A percentile compares a stretch with the other conserved stretches of the same genome.
These are phyloP conservation scores for Acanthamoeba castellanii DNA, from an alignment of 208 protist species.

Conservation along the genomic window DNA sequence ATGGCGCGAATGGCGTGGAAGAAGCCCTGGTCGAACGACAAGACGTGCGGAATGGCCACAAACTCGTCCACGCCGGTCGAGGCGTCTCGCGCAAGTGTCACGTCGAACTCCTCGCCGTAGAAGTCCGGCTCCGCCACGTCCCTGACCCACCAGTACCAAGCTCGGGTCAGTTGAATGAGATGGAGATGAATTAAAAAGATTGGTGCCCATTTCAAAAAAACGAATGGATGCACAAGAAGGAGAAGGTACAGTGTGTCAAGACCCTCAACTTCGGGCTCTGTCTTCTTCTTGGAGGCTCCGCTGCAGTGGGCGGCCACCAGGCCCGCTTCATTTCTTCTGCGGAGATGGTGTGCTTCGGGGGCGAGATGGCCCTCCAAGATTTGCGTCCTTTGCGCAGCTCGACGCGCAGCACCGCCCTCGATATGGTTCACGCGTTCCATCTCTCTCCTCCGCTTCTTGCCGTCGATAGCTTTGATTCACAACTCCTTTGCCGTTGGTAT, in stretches of 20 bases:
- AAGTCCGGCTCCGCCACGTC: slow-evolving; percentile 35
- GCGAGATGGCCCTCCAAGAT: background rate
- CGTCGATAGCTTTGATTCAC: background rate
- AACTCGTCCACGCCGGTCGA: slow-evolving; percentile 71
- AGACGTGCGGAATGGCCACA: slow-evolving; percentile 72
- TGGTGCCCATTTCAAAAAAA: background rate
- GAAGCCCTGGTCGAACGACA: slow-evolving; percentile 82
- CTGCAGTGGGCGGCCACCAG: background rate
- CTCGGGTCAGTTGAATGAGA: background rate
- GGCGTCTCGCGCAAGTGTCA: slow-evolving; percentile 42
- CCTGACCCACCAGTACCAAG: background rate
- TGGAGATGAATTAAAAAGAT: background rate
- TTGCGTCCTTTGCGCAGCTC: background rate
- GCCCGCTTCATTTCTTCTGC: background rate
- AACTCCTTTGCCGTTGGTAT: background rate
- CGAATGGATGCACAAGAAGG: background rate
- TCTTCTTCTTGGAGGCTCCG: background rate
- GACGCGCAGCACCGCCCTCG: background rate
- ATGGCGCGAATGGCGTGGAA: slow-evolving; percentile 80
- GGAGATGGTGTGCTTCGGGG: background rate
- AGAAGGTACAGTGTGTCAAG: background rate
- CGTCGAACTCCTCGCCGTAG: slow-evolving; percentile 77
- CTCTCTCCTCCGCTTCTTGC: background rate
- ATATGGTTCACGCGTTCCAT: too few relatives aligned
- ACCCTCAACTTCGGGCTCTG: background rate